These are phyloP conservation scores for Ilyonectria mors-panacis DNA, from an alignment of 2,329 filamentous ascomycete genomes.

Conservation along the genomic window DNA sequence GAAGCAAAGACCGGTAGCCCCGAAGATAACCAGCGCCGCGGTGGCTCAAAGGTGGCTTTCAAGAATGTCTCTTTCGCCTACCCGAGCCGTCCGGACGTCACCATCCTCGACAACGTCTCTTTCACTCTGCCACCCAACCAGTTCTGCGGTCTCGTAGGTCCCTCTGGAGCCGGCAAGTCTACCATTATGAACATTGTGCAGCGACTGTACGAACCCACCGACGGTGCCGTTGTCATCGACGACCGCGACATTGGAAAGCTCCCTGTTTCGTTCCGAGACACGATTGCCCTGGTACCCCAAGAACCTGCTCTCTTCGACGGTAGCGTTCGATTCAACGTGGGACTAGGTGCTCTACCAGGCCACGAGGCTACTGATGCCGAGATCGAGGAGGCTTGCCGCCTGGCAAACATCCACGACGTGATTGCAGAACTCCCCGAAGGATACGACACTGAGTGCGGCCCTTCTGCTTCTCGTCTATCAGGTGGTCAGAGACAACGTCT, in stretches of 20 bases:
- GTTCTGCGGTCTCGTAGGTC: slow-evolving; percentile 75
- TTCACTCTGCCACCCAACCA: slow-evolving; percentile 71
- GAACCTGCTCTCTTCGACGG: slow-evolving; percentile 71
- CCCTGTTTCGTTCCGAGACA: slow-evolving; percentile 61
- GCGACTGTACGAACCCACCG: slow-evolving; percentile 61
- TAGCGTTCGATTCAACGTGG: slow-evolving; percentile 69
- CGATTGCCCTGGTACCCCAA: slow-evolving; percentile 70
- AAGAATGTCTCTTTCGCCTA: slow-evolving; percentile 75
- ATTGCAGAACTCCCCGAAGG: slow-evolving; percentile 74
- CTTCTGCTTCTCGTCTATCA: slow-evolving; percentile 81
- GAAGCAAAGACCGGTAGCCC: slow-evolving; percentile 44
- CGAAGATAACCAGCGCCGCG: slow-evolving; percentile 34
- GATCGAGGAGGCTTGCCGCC: slow-evolving; percentile 75
- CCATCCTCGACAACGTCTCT: slow-evolving; percentile 70
- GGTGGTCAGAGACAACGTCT: slow-evolving; percentile 86
- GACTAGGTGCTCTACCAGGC: slow-evolving; percentile 67
- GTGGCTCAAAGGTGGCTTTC: slow-evolving; percentile 67
- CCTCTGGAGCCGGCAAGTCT: slow-evolving; percentile 77
- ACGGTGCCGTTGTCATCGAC: slow-evolving; percentile 59
- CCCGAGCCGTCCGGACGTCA: slow-evolving; percentile 70
- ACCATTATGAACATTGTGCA: slow-evolving; percentile 72
- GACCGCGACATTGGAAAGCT: slow-evolving; percentile 60
- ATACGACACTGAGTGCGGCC: slow-evolving; percentile 77
- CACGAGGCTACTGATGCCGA: slow-evolving; percentile 70
- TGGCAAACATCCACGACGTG: slow-evolving; percentile 81